Conservation (phyloP, 305 asterid species). For the Withania somnifera region DNA sequence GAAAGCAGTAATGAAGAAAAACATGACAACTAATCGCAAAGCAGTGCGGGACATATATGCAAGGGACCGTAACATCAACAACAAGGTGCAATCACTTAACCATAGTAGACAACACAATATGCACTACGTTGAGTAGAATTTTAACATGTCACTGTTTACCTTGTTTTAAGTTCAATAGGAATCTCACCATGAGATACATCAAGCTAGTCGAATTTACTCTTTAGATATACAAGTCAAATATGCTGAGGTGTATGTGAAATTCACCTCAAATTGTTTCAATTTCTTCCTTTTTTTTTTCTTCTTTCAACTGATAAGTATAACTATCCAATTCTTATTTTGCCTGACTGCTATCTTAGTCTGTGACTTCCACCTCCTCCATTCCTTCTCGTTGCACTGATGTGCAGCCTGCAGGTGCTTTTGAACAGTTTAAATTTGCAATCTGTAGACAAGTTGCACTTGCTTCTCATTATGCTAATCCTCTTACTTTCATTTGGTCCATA, state of each 20-base stretch:
- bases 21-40: too few relatives aligned
- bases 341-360: neutral
- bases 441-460: neutral
- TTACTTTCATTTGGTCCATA: neutral
- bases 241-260: neutral
- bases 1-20: too few relatives aligned
- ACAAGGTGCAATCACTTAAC: too few relatives aligned
- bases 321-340: neutral
- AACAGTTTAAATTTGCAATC: neutral
- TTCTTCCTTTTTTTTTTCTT: neutral
- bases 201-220: neutral
- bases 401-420: neutral
- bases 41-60: too few relatives aligned
- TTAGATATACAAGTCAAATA: neutral
- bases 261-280: neutral
- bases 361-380: neutral
- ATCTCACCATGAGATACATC: neutral
- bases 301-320: neutral
- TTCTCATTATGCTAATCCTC: neutral
- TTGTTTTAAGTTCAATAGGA: neutral
- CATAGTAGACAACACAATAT: neutral
- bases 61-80: too few relatives aligned
- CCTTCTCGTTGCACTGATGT: neutral
- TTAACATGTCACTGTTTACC: neutral
- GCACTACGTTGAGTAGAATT: neutral